Evolutionary conservation across 2,329 filamentous ascomycete species (phyloP).

Genomic region (Elsinoe arachidis): DNA sequence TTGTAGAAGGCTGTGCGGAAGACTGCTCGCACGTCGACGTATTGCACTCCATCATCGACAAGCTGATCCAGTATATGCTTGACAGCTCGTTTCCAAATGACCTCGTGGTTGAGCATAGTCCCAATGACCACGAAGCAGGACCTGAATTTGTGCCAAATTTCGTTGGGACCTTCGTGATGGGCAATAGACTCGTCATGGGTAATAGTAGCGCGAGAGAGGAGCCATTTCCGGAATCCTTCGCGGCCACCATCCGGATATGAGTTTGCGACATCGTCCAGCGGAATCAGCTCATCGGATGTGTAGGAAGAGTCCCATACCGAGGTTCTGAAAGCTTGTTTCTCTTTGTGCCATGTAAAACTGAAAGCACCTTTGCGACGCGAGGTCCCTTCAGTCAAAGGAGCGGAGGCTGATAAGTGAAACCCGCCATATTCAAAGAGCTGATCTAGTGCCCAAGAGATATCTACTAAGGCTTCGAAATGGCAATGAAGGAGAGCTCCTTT

Average conservation of each 20-base stretch:
- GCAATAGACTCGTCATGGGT: constrained; percentile 63
- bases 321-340: constrained; percentile 33
- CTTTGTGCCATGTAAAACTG: constrained; percentile 50
- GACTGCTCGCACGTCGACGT: constrained; percentile 71
- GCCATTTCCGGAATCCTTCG: constrained; percentile 65
- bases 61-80: constrained; percentile 61
- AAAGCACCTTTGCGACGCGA: constrained; percentile 49
- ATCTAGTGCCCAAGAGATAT: constrained; percentile 70
- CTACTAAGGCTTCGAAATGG: constrained; percentile 85
- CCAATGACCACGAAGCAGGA: constrained; percentile 65
- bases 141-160: constrained; percentile 79
- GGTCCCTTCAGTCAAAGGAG: constrained; percentile 46
- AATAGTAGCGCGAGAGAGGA: constrained; percentile 64
- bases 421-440: constrained; percentile 62
- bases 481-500: constrained; percentile 82
- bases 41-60: constrained; percentile 72
- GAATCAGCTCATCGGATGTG: constrained; percentile 47
- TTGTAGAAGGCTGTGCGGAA: constrained; percentile 65
- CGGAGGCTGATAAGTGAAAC: constrained; percentile 58
- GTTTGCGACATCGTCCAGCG: constrained; percentile 55
- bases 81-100: constrained; percentile 72
- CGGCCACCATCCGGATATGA: constrained; percentile 66
- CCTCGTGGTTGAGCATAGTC: constrained; percentile 78
- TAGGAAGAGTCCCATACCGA: constrained; percentile 64
- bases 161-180: constrained; percentile 75